phyloP scores from a whole-genome alignment of 441 rosid genomes.

The Erysimum pusillum region DNA sequence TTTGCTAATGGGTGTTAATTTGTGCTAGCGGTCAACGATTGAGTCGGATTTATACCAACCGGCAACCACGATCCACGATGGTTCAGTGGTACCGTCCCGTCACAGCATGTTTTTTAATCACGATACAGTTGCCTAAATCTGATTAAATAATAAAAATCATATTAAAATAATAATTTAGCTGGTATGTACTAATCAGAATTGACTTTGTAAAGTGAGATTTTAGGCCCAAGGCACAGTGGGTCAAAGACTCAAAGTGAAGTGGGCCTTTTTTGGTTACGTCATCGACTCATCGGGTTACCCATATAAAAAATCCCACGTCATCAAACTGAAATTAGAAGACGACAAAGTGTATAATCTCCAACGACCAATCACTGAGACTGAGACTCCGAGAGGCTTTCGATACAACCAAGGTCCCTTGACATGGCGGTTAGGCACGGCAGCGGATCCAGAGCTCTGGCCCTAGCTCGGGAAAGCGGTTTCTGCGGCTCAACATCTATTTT shows the following conservation, averaged over 20 bases:
- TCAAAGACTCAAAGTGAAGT: not conserved
- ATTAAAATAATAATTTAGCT: too few species aligned
- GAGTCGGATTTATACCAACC: too few species aligned
- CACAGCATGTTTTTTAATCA: too few species aligned
- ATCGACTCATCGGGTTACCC: too few species aligned
- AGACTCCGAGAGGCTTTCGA: constrained; percentile 11
- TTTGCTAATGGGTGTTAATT: too few species aligned
- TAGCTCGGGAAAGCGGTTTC: constrained; percentile 63
- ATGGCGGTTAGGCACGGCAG: constrained; percentile 24
- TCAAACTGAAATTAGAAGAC: not conserved
- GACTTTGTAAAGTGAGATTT: too few species aligned
- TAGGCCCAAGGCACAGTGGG: not conserved
- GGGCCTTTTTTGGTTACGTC: not conserved
- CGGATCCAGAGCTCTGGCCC: not conserved
- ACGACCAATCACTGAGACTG: constrained; percentile 20
- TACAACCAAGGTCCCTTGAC: constrained; percentile 27
- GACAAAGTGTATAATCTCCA: not conserved
- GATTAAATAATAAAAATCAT: too few species aligned
- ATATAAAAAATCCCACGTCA: not conserved
- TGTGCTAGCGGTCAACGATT: too few species aligned
- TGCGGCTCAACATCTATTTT: constrained; percentile 61
- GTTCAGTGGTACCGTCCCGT: too few species aligned
- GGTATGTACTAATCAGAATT: too few species aligned
- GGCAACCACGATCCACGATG: too few species aligned
- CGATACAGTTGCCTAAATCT: too few species aligned